These are phyloP conservation scores for Hyaloscypha bicolor DNA, from an alignment of 495 filamentous ascomycete species.

Conservation along the genomic window DNA sequence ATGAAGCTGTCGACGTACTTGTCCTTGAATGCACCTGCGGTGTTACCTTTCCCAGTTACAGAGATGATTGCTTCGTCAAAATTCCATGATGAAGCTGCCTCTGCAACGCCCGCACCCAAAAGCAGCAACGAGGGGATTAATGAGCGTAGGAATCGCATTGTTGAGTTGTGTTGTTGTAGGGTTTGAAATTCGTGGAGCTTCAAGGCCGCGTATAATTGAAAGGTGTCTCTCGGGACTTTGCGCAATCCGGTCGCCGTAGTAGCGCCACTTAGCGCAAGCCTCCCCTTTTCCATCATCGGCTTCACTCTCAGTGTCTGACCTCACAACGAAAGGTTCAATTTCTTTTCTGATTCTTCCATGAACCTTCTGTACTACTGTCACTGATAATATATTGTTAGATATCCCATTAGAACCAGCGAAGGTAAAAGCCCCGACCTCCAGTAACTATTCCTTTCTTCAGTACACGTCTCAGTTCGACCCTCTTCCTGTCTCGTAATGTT, in stretches of 20 bases:
- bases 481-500: too few species aligned
- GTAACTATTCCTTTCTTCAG: too few species aligned
- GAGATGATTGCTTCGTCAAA: conserved; percentile 84
- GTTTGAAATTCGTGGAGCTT: conserved; percentile 14
- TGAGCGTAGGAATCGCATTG: conserved; percentile 54
- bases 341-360: neutral
- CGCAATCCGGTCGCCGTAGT: neutral
- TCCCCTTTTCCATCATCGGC: neutral
- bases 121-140: conserved; percentile 50
- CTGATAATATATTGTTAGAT: too few species aligned
- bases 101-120: conserved; percentile 45
- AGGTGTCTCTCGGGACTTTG: neutral
- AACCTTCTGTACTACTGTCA: neutral
- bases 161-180: conserved; percentile 23
- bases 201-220: conserved; percentile 21
- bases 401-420: too few species aligned
- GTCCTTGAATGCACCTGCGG: conserved; percentile 60
- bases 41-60: conserved; percentile 68
- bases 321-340: neutral
- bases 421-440: too few species aligned
- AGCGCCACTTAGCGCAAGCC: neutral
- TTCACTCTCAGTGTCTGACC: neutral
- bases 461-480: too few species aligned
- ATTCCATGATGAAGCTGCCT: conserved; percentile 77
- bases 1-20: conserved; percentile 53